A percentile compares a stretch with the other conserved stretches of the same genome.
Evolutionary conservation across 176 grass and related monocot species (phyloP).

Genomic region (Chloris gayana): DNA sequence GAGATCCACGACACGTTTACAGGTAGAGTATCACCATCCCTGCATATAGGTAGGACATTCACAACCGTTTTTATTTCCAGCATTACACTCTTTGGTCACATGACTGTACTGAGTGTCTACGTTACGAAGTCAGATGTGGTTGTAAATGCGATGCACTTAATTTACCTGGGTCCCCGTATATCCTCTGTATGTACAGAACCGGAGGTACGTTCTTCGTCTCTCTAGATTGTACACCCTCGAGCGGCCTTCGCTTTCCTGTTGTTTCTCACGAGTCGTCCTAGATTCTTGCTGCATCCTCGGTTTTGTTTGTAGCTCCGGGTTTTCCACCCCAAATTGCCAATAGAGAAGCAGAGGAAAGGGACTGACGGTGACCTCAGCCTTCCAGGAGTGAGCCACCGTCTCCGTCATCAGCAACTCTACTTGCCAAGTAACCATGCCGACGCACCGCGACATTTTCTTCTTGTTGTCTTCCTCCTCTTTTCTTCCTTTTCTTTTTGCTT

Average conservation of each 20-base stretch:
- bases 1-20: too few relatives aligned
- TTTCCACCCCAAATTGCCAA: too few relatives aligned
- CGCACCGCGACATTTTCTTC: background rate
- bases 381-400: constrained; percentile 2
- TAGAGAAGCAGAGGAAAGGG: too few relatives aligned
- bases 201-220: too few relatives aligned
- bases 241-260: too few relatives aligned
- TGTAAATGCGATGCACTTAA: background rate
- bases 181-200: background rate
- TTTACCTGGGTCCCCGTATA: background rate
- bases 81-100: background rate
- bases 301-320: background rate
- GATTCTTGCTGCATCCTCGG: background rate
- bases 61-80: background rate
- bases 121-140: background rate
- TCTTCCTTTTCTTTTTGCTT: background rate
- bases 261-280: too few relatives aligned
- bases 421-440: constrained; percentile 26
- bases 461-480: background rate
- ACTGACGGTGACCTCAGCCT: constrained; percentile 16
- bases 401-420: constrained; percentile 29
- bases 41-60: background rate
- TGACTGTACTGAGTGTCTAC: background rate
- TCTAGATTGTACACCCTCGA: background rate
- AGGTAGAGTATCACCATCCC: background rate